phyloP scores from a whole-genome alignment of 1,139 yeast genomes.

The Keqinozyma sinolaborantium region DNA sequence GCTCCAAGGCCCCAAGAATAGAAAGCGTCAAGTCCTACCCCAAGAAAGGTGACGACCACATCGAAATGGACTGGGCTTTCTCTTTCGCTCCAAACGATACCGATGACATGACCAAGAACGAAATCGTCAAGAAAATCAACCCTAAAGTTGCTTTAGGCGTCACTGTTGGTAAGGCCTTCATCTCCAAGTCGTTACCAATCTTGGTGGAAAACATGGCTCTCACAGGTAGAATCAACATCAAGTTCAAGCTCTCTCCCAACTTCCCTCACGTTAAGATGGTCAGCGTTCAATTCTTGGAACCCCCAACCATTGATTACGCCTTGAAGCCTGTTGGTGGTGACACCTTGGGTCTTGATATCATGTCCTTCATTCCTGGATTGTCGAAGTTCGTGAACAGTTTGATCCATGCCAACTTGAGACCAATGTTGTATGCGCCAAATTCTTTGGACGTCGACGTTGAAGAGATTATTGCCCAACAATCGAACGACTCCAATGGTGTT shows the following conservation, averaged over 20 bases:
- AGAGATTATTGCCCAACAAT: conserved; percentile 59
- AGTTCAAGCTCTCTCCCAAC: conserved; percentile 54
- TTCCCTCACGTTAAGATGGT: conserved; percentile 76
- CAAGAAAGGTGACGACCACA: conserved; percentile 58
- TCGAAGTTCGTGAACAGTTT: conserved; percentile 67
- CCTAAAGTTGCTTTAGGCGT: conserved; percentile 81
- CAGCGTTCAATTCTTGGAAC: conserved; percentile 68
- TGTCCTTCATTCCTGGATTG: conserved; percentile 80
- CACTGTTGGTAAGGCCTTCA: conserved; percentile 73
- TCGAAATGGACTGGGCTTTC: conserved; percentile 83
- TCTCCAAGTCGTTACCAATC: conserved; percentile 70
- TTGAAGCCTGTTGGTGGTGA: conserved; percentile 90
- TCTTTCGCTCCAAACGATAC: conserved; percentile 79
- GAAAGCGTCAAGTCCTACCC: conserved; percentile 70
- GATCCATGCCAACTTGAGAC: conserved; percentile 67
- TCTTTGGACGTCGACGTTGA: conserved; percentile 71
- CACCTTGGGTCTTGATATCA: conserved; percentile 74
- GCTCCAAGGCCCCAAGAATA: conserved; percentile 75
- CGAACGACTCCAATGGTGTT: conserved; percentile 66
- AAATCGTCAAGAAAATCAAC: conserved; percentile 64
- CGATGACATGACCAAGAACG: conserved; percentile 75
- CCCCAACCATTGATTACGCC: conserved; percentile 73
- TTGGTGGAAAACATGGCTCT: conserved; percentile 77
- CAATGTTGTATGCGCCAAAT: conserved; percentile 81
- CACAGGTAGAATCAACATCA: conserved; percentile 67